Evolutionary conservation across 2,329 filamentous ascomycete genomes (phyloP), one percentile per base, ranked within the genome.

Genomic region (Madurella fahalii): DNA sequence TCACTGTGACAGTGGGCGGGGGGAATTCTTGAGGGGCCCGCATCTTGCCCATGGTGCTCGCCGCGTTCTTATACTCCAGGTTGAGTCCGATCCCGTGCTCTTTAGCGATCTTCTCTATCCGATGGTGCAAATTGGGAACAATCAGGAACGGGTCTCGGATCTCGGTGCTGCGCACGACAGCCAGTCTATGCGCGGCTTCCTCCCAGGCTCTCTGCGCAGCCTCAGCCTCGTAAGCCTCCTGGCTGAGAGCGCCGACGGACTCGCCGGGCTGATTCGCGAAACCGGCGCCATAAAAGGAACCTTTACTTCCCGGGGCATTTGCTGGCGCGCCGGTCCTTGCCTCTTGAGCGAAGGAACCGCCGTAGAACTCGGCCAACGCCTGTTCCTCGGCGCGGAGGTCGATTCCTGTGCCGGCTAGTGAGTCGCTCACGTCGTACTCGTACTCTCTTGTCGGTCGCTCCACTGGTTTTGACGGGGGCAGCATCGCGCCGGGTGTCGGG

Each of bases 361-460:
- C 80, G 66, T 84, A 86, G 53, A 84, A 76, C 56, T 83, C 84
- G 43, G 89, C 85, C 69, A 94, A 78, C 61, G 84, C 89, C 63
- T 91, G 89, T 66, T 95, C 90, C 69, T 96, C 92, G 60, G 90
- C 90, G 55, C 87, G 85, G 45, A 96, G 72, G 73, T 96, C 89
- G 59, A 96, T 90, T 47, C 90, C 91, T 15, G 90, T 93, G 16
- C 88, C 89, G 16, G 86, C 86, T 52, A 96, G 72, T 48, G 91
- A 88, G 72, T 96, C 92, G 61, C 87, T 89, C 44, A 92, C 80
- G 64, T 95, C 90, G 63, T 92, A 84, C 54, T 82, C 75, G 53
- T 78, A 77, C 52, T 80, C 78, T 60, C 84, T 90, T 12, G 80
- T 78, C 42, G 83, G 80, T 60, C 78, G 77, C 54, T 87, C 86